Evolutionary conservation across 768 basidiomycete species (phyloP).

Genomic region (Boletus bicolor): DNA sequence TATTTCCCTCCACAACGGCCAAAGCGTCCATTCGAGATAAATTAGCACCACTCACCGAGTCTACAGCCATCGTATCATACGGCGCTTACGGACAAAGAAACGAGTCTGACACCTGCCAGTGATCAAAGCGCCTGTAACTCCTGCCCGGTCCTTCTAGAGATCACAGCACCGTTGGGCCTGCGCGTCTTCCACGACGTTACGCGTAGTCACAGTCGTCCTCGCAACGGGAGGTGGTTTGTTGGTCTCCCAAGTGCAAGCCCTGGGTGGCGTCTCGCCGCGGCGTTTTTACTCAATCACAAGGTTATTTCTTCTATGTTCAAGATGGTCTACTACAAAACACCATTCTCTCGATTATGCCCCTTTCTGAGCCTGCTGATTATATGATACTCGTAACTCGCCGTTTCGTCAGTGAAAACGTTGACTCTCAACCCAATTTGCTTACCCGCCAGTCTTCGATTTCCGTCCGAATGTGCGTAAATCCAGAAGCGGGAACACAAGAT

Average conservation of each 20-base stretch:
- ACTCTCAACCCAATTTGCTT: neutral
- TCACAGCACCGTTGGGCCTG: neutral
- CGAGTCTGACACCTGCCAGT: conserved; percentile 6
- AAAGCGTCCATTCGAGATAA: conserved; percentile 6
- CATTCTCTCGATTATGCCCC: too few relatives aligned
- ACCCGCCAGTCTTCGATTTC: neutral
- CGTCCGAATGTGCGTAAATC: neutral
- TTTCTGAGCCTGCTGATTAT: too few relatives aligned
- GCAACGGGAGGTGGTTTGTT: neutral
- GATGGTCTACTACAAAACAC: neutral
- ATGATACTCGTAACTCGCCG: too few relatives aligned
- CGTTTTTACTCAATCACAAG: neutral
- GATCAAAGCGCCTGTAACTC: conserved; percentile 14
- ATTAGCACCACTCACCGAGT: conserved; percentile 14
- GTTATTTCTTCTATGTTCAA: neutral
- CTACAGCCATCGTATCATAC: conserved; percentile 8
- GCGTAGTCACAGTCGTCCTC: neutral
- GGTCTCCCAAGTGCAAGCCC: neutral
- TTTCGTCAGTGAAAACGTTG: neutral
- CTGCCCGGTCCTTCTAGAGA: neutral
- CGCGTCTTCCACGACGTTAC: neutral
- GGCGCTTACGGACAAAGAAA: neutral
- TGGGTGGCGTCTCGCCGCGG: conserved; percentile 10
- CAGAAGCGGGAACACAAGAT: neutral
- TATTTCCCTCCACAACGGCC: conserved; percentile 8